Base-by-base conservation (phyloP, 768 basidiomycete genomes). In the Termitomyces sp. region DNA sequence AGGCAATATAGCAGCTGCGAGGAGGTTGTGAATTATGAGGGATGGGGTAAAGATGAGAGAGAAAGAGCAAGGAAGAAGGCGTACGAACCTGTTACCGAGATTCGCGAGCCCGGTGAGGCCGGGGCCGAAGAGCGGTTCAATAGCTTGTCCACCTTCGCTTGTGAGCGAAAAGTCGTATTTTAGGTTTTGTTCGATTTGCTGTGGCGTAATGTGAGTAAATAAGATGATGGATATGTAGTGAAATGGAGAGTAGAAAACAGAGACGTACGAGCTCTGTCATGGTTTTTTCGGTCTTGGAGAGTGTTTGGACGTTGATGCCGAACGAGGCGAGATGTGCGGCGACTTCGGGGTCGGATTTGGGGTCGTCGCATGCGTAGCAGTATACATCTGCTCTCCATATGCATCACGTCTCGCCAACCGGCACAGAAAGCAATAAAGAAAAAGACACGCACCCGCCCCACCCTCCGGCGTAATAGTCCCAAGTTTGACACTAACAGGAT, bases 391-490 rank as follows among this genome's bases (percentile, higher is more conserved):
- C 0, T 36, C 47, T 48, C 29, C 15, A 0, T 56, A 1, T 9
- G 37, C 7, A 38, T 53, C 12, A 29, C 20, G 5, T 38, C 20
- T 7, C 34, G 3, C 20, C n/a, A 37, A 20, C 34, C 2, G 17
- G n/a, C 4, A 51, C 8, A 12, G 32, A 12, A 46, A 45, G 2
- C 1, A 12, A 48, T 11, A 14, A 12, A 6, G n/a, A 32, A 5
- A 43, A 57, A 40, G 36, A 11, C 8, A 72, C 86, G 34, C 55
- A 92, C 94, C 94, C 60, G 92, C 96, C 1, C 79, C 83, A 2
- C 96, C 96, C 69, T 98, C 96, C 0, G 97, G 92, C 1, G 96
- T 96, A 65, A 99, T 97, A 0, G 96, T 98, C 0, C 97, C 97
- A 0, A 98, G 79, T 72, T 98, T 99, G 38, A 98, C 95, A 58